A percentile compares a stretch with the other conserved stretches of the same genome.
phyloP scores from a whole-genome alignment of 441 rosid species.

The Adansonia rubrostipa region DNA sequence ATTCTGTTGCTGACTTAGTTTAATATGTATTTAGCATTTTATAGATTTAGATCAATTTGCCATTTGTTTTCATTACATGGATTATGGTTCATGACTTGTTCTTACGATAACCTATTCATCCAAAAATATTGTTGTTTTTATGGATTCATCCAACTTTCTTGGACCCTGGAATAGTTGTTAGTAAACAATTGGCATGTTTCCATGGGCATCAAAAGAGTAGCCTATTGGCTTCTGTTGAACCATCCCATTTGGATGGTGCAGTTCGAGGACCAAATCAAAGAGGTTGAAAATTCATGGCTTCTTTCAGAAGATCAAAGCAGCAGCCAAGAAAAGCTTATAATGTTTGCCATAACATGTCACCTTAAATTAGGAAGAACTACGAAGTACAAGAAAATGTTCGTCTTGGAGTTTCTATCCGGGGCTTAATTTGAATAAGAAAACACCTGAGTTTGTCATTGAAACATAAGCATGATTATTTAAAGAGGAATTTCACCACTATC shows the following conservation, averaged over 20 bases:
- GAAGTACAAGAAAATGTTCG: not conserved
- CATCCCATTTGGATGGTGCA: not conserved
- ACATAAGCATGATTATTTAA: conserved; percentile 22
- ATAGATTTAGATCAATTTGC: not conserved
- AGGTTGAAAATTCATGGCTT: not conserved
- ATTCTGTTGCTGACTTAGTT: not conserved
- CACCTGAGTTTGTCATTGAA: not conserved
- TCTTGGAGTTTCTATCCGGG: not conserved
- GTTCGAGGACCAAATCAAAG: not conserved
- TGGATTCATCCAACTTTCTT: not conserved
- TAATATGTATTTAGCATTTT: not conserved
- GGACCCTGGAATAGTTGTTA: not conserved
- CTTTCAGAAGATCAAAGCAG: not conserved
- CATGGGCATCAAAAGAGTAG: too few species aligned
- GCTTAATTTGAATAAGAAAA: not conserved
- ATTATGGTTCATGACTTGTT: too few species aligned
- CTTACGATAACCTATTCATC: not conserved
- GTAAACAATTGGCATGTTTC: too few species aligned
- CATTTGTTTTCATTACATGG: not conserved
- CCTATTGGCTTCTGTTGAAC: too few species aligned
- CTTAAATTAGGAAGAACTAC: too few species aligned
- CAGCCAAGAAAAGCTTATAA: not conserved
- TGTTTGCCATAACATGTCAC: not conserved
- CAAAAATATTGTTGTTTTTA: not conserved
- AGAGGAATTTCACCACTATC: conserved; percentile 89